Evolutionary conservation across 805 yeast species (phyloP), one percentile per base, ranked within the genome.

Genomic region (Zygosaccharomyces bailii): DNA sequence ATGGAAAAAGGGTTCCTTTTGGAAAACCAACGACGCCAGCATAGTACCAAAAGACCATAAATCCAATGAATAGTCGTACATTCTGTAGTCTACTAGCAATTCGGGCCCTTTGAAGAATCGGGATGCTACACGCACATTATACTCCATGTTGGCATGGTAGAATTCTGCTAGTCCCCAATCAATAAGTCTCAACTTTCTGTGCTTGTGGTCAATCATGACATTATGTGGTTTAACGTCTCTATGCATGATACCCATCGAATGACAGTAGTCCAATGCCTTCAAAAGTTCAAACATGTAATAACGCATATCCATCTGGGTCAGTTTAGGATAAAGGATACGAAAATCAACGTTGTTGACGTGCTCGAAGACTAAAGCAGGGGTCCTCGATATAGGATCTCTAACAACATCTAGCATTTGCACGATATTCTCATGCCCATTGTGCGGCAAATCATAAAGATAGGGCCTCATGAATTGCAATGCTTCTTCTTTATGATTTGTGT

Each of bases 131-230:
- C 97, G 75, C 16, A 90, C 96, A 59, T 90, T 90, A 59, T 86
- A 90, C 57, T 87, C 96, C 61, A 80, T 84, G 10, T 88, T 88
- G 18, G 87, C 80, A 61, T 90, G 96, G 60, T 89, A 89, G 61
- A 87, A 89, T 64, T 90, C 97, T 6, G 97, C 96, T 42, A 90
- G 69, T 5, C 97, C 97, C 96, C 96, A 90, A 66, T 90, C 97
- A 43, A 90, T 89, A 52, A 89, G 75, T 51, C 96, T 76, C 54
- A 90, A 69, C 58, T 77, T 79, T 64, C 70, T 80, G 50, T 73
- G 75, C 48, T 74, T 69, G 44, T 86, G 96, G 65, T 90, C 96
- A 54, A 90, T 90, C 96, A 90, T 90, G 51, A 90, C 86, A 65
- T 90, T 90, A 59, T 90, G 96, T 8, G 97, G 97, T 66, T 90